phyloP scores from a whole-genome alignment of 768 basidiomycete species.

The Rickenella mellea region DNA sequence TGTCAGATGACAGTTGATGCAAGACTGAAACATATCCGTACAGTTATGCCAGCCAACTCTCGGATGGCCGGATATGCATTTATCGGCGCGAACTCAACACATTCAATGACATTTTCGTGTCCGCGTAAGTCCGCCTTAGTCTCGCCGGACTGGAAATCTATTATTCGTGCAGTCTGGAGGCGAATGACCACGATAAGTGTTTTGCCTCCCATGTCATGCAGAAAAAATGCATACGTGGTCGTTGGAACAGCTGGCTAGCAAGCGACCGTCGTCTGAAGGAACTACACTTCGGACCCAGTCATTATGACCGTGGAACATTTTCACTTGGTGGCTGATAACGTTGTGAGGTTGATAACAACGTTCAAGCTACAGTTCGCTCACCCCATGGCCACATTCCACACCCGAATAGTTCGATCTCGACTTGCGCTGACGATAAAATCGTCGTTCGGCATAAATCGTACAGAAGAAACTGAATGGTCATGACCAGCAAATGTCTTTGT shows the following conservation, averaged over 20 bases:
- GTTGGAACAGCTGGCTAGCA: slow-evolving; percentile 74
- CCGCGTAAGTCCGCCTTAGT: slow-evolving; percentile 78
- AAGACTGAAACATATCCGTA: slow-evolving; percentile 23
- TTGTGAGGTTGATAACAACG: slow-evolving; percentile 5
- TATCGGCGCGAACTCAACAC: slow-evolving; percentile 70
- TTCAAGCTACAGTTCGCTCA: slow-evolving; percentile 26
- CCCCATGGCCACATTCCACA: slow-evolving; percentile 86
- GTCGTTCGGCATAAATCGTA: slow-evolving; percentile 78
- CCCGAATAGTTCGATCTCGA: slow-evolving; percentile 74
- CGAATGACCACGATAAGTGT: slow-evolving; percentile 7
- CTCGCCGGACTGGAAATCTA: slow-evolving; percentile 65
- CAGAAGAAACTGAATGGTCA: slow-evolving; percentile 84
- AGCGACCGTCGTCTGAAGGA: slow-evolving; percentile 62
- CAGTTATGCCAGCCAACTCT: slow-evolving; percentile 65
- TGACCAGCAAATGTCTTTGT: slow-evolving; percentile 81
- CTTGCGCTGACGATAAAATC: slow-evolving; percentile 80
- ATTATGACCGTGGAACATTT: slow-evolving; percentile 66
- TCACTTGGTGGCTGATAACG: slow-evolving; percentile 50
- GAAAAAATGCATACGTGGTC: slow-evolving; percentile 56
- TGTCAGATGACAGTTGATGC: neutral
- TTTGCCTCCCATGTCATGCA: neutral
- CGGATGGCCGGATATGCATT: slow-evolving; percentile 68
- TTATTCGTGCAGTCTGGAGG: slow-evolving; percentile 64
- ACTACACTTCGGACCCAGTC: slow-evolving; percentile 77
- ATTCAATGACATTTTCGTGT: slow-evolving; percentile 82